Conservation (phyloP, 1,284 basidiomycete genomes). For the Apiotrichum akiyoshidainum region DNA sequence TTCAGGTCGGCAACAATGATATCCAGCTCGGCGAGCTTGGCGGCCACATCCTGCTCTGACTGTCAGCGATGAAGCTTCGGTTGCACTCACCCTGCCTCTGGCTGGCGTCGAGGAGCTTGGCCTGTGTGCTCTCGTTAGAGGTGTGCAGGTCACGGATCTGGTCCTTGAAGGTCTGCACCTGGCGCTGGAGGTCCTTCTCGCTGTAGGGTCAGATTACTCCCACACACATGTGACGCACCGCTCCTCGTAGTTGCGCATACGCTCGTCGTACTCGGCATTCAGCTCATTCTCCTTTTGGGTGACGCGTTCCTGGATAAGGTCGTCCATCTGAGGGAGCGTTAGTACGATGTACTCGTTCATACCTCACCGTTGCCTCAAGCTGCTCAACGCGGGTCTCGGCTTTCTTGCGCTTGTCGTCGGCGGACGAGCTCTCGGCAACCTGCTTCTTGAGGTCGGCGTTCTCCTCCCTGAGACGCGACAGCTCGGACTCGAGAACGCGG, state of each 20-base stretch:
- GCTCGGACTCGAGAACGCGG: constrained; percentile 66
- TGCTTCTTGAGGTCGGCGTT: constrained; percentile 72
- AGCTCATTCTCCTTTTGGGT: constrained; percentile 89
- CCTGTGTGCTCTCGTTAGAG: constrained; percentile 87
- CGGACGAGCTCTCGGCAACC: constrained; percentile 61
- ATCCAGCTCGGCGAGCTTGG: constrained; percentile 84
- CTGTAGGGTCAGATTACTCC: constrained; percentile 51
- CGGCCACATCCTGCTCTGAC: constrained; percentile 82
- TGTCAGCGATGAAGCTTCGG: constrained; percentile 14
- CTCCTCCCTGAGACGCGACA: constrained; percentile 69
- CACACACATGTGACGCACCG: constrained; percentile 57
- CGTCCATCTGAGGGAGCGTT: constrained; percentile 69
- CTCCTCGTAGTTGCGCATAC: constrained; percentile 89
- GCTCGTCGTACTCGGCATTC: constrained; percentile 93
- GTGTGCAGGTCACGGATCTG: constrained; percentile 85
- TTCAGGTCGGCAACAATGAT: constrained; percentile 90
- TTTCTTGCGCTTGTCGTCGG: constrained; percentile 73
- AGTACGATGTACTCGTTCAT: background rate
- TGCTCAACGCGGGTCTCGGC: constrained; percentile 68
- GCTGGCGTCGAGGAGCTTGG: constrained; percentile 81
- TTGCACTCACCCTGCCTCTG: constrained; percentile 71
- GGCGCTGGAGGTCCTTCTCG: constrained; percentile 84
- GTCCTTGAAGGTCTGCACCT: constrained; percentile 75
- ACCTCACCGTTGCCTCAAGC: constrained; percentile 72
- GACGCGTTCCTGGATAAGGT: constrained; percentile 78